Evolutionary conservation across 2,329 filamentous ascomycete genomes (phyloP).

Genomic region (Aspergillus floridensis): DNA sequence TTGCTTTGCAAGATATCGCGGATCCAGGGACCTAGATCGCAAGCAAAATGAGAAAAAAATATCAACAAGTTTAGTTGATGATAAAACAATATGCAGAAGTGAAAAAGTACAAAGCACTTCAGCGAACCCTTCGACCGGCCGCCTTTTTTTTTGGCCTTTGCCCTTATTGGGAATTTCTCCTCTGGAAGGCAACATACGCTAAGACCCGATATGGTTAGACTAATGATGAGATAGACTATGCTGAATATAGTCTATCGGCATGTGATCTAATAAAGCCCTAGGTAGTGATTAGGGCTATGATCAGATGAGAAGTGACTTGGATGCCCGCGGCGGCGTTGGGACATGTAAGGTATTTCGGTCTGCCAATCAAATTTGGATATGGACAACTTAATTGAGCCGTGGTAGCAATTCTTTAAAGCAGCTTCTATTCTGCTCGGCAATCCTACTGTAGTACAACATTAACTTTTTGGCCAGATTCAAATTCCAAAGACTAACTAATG

Average conservation of each 20-base stretch:
- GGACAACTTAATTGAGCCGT: too few relatives aligned
- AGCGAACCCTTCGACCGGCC: constrained; percentile 19
- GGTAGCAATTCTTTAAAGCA: too few relatives aligned
- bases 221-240: constrained; percentile 16
- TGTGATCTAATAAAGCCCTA: constrained; percentile 23
- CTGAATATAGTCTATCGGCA: constrained; percentile 15
- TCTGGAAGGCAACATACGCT: constrained; percentile 13
- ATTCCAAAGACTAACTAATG: too few relatives aligned
- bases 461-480: too few relatives aligned
- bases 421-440: too few relatives aligned
- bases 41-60: neutral
- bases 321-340: too few relatives aligned
- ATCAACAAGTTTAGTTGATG: neutral
- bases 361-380: too few relatives aligned
- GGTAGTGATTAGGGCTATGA: constrained; percentile 23
- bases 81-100: neutral
- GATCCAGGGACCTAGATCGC: neutral
- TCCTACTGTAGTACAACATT: too few relatives aligned
- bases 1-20: neutral
- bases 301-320: neutral
- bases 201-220: constrained; percentile 14
- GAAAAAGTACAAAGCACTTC: constrained; percentile 12
- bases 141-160: constrained; percentile 30
- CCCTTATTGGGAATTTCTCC: constrained; percentile 29
- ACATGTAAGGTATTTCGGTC: too few relatives aligned